phyloP scores from a whole-genome alignment of 2,329 filamentous ascomycete species.

The Claviceps spartinae region DNA sequence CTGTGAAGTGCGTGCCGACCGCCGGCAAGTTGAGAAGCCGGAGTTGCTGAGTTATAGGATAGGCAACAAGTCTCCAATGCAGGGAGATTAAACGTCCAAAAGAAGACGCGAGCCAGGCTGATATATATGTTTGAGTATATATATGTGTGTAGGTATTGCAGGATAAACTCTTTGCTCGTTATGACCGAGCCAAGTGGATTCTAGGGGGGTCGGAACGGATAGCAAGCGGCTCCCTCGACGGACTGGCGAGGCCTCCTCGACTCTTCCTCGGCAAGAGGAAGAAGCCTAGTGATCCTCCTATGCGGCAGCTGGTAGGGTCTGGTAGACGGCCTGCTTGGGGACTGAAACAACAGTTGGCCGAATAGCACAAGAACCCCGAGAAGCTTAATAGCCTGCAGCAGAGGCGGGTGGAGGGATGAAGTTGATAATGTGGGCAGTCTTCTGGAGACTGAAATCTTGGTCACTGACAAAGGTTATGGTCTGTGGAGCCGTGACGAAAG shows the following conservation, averaged over 20 bases:
- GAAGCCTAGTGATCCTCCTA: conserved; percentile 96
- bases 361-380: conserved; percentile 38
- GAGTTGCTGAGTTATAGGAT: conserved; percentile 2
- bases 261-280: conserved; percentile 99
- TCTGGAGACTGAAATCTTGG: conserved; percentile 56
- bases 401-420: conserved; percentile 44
- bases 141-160: background rate
- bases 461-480: conserved; percentile 50
- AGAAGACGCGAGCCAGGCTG: background rate
- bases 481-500: conserved; percentile 45
- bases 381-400: conserved; percentile 32
- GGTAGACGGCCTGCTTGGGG: conserved; percentile 40
- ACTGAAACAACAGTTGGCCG: conserved; percentile 32
- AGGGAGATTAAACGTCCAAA: background rate
- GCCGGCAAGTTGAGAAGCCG: background rate
- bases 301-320: conserved; percentile 89
- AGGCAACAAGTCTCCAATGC: conserved; percentile 1
- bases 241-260: conserved; percentile 96
- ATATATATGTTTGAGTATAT: conserved; percentile 1
- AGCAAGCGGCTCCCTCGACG: conserved; percentile 80
- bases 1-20: background rate
- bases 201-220: conserved; percentile 95
- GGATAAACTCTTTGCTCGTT: conserved; percentile 1
- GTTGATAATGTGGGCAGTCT: conserved; percentile 55
- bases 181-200: conserved; percentile 26